phyloP scores from a whole-genome alignment of 2,329 filamentous ascomycete genomes.

The Neofusicoccum sp. region DNA sequence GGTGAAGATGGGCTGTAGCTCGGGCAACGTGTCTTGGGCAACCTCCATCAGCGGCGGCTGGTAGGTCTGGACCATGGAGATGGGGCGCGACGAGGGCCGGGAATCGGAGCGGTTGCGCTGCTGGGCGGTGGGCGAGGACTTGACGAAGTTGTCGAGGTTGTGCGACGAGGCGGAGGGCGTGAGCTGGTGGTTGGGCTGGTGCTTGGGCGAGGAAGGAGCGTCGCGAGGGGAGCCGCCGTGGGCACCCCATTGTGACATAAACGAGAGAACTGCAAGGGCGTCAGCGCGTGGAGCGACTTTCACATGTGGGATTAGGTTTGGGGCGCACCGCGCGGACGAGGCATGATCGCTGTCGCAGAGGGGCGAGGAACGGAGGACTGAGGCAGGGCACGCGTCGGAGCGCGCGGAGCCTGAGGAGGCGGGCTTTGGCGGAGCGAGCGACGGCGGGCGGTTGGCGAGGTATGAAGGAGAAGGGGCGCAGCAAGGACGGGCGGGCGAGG shows the following conservation, averaged over 20 bases:
- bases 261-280: slow-evolving; percentile 68
- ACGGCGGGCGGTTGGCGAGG: not conserved
- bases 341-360: slow-evolving; percentile 25
- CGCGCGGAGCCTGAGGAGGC: not conserved
- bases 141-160: slow-evolving; percentile 31
- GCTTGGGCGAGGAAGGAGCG: slow-evolving; percentile 26
- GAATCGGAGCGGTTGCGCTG: slow-evolving; percentile 47
- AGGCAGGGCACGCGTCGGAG: slow-evolving; percentile 3
- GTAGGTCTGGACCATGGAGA: slow-evolving; percentile 84
- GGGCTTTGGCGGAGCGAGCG: slow-evolving; percentile 1
- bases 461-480: slow-evolving; percentile 9
- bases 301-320: slow-evolving; percentile 2
- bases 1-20: slow-evolving; percentile 90
- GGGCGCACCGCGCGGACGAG: slow-evolving; percentile 29
- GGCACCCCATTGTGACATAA: slow-evolving; percentile 76
- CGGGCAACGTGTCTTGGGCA: slow-evolving; percentile 79
- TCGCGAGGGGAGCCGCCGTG: slow-evolving; percentile 24
- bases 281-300: slow-evolving; percentile 17
- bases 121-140: slow-evolving; percentile 32
- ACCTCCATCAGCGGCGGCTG: slow-evolving; percentile 85
- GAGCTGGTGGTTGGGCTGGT: slow-evolving; percentile 4
- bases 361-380: not conserved
- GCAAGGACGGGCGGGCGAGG: not conserved
- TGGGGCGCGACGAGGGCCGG: slow-evolving; percentile 62
- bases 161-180: slow-evolving; percentile 29